Base-by-base conservation (phyloP, 148 eudicot species). In the Rhododendron simsii region DNA sequence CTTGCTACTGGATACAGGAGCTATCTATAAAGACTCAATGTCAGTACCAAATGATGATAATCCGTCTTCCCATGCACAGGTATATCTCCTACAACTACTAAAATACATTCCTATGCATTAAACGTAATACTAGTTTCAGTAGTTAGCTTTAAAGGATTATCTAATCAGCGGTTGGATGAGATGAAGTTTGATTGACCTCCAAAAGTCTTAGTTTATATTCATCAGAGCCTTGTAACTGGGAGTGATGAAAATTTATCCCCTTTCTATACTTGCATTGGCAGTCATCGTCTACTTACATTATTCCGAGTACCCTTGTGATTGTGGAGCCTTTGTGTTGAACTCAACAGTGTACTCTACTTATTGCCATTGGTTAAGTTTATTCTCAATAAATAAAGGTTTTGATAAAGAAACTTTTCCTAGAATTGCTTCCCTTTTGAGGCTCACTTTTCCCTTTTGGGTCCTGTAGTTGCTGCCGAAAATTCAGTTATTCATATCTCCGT, bases 1-100 rank as follows among this genome's bases (percentile, higher is more conserved):
- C 26, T 53, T 41, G 39, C 8, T 81, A 45, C 65, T 23, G 59
- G 82, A 74, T 44, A 30, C n/a, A 45, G 80, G 33, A 75, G 35
- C n/a, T 73, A 63, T 81, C 28, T 81, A 6, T 28, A 23, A 28
- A 45, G 37, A 37, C 18, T 47, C 51, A 65, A 89, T 89, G 91
- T 87, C 91, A 20, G 75, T 48, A 3, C 83, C 86, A 61, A 83
- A 87, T 53, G 85, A 80, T 39, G 91, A 86, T 78, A 80, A 82
- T 13, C 20, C 41, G 20, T 82, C 89, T 73, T 59, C 89, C 86
- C 47, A 87, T 30, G 23, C 88, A 39, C 87, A 89, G 88, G 91
- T 87, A 47, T 51, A n/a, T 47, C 18, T 30, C 39, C 47, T 33
- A 44, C 8, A 20, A 7, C 65, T 79, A 26, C 1, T 71, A 26